Conservation (phyloP, 1,284 basidiomycete genomes). For the Fomes fomentarius region DNA sequence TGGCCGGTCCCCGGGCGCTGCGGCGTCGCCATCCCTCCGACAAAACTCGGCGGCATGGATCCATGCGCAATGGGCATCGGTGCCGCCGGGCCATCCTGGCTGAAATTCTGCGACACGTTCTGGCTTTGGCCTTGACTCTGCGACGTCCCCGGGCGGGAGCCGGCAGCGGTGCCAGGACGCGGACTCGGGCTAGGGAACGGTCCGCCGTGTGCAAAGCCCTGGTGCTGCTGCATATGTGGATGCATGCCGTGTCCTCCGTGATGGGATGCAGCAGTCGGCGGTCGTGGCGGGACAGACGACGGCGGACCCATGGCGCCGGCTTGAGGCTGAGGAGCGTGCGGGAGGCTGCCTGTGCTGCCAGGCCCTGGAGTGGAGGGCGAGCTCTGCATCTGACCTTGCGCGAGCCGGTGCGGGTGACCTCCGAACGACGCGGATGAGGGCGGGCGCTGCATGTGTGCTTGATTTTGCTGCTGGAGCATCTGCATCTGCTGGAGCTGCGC, state of each 20-base stretch:
- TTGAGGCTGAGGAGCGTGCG: slow-evolving; percentile 18
- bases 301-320: slow-evolving; percentile 26
- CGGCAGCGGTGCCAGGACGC: slow-evolving; percentile 26
- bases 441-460: slow-evolving; percentile 22
- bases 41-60: neutral
- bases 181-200: slow-evolving; percentile 19
- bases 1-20: slow-evolving; percentile 27
- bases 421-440: slow-evolving; percentile 23
- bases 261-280: slow-evolving; percentile 24
- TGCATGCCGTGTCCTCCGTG: slow-evolving; percentile 20
- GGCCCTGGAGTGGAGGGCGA: slow-evolving; percentile 9
- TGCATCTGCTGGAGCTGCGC: slow-evolving; percentile 26
- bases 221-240: slow-evolving; percentile 16
- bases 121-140: slow-evolving; percentile 7
- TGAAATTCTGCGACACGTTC: slow-evolving; percentile 1
- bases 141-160: slow-evolving; percentile 17
- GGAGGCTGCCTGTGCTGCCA: slow-evolving; percentile 2
- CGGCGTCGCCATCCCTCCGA: neutral
- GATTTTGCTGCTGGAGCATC: slow-evolving; percentile 20
- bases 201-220: slow-evolving; percentile 12
- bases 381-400: slow-evolving; percentile 17
- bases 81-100: slow-evolving; percentile 12
- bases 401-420: slow-evolving; percentile 17
- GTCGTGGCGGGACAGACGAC: slow-evolving; percentile 28
- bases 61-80: slow-evolving; percentile 17